Evolutionary conservation across 1,139 yeast genomes (phyloP).

Genomic region (Pichia sp.): DNA sequence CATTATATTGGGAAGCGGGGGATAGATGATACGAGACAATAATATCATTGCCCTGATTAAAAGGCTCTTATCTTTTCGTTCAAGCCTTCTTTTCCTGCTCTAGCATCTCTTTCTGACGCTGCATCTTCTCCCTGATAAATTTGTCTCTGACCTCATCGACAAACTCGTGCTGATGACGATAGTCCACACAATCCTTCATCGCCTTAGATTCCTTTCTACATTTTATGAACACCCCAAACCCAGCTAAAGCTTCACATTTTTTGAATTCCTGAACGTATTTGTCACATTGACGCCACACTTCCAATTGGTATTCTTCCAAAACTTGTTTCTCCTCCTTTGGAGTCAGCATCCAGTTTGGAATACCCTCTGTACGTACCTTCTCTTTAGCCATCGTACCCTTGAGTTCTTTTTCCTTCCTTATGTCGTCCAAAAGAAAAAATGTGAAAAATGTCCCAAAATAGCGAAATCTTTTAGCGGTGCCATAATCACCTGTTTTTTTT

Average conservation of each 20-base stretch:
- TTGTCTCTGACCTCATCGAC: constrained; percentile 66
- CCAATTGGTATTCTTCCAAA: constrained; percentile 67
- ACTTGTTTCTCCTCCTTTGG: constrained; percentile 82
- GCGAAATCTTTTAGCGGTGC: no score
- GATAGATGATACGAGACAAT: no score
- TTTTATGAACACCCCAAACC: constrained; percentile 47
- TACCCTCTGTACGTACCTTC: constrained; percentile 15
- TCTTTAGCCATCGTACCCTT: not conserved
- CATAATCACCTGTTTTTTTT: no score
- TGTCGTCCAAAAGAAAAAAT: no score
- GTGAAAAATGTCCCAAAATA: no score
- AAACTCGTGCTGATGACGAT: constrained; percentile 57
- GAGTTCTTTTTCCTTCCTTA: not conserved
- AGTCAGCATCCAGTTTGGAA: constrained; percentile 79
- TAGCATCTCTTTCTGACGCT: not conserved
- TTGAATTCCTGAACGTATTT: constrained; percentile 50
- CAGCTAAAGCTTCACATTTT: constrained; percentile 44
- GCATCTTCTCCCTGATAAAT: constrained; percentile 45
- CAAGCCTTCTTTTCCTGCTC: no score
- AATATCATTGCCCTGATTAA: no score
- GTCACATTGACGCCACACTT: constrained; percentile 67
- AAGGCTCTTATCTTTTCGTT: no score
- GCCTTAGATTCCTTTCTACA: constrained; percentile 43
- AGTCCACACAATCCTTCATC: constrained; percentile 65
- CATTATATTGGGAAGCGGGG: no score